A percentile compares a stretch with the other conserved stretches of the same genome.
Conservation (phyloP, 2,329 filamentous ascomycete species). For the Hymenoscyphus salicellus region DNA sequence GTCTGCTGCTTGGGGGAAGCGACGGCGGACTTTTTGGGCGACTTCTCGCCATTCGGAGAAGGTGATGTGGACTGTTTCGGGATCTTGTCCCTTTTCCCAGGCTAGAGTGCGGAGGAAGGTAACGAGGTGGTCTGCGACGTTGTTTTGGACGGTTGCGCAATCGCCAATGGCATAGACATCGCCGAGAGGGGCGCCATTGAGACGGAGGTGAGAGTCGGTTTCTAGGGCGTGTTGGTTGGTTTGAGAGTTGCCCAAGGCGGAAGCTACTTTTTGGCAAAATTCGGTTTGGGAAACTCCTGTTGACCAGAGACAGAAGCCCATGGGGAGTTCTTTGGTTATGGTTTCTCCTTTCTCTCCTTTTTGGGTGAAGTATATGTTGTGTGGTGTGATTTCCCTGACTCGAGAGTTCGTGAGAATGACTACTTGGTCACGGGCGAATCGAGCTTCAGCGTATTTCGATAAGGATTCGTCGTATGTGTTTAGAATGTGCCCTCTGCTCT, state of each 20-base stretch:
- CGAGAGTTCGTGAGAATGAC: constrained; percentile 89
- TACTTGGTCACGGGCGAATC: constrained; percentile 86
- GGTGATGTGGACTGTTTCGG: constrained; percentile 78
- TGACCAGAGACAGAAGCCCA: constrained; percentile 96
- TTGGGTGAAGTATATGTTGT: constrained; percentile 88
- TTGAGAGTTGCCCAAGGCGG: constrained; percentile 72
- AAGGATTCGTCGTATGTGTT: constrained; percentile 98
- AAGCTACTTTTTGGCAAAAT: constrained; percentile 72
- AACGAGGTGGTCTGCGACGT: constrained; percentile 86
- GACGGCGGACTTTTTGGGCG: constrained; percentile 76
- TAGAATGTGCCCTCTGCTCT: constrained; percentile 88
- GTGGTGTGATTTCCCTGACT: constrained; percentile 80
- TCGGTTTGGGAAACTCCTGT: constrained; percentile 88
- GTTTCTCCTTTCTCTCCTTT: constrained; percentile 68
- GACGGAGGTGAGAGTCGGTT: constrained; percentile 86
- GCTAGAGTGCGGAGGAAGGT: constrained; percentile 85
- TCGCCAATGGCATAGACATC: constrained; percentile 97
- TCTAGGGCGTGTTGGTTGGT: constrained; percentile 89
- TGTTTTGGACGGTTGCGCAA: constrained; percentile 96
- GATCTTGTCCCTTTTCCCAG: constrained; percentile 88
- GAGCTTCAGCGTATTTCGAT: constrained; percentile 85
- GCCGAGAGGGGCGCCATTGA: constrained; percentile 83
- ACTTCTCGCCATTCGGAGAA: constrained; percentile 87
- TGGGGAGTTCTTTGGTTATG: constrained; percentile 88
- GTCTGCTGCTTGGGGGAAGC: constrained; percentile 84